Conservation (phyloP, 768 basidiomycete genomes). For the Agaricus sinodeliciosus region DNA sequence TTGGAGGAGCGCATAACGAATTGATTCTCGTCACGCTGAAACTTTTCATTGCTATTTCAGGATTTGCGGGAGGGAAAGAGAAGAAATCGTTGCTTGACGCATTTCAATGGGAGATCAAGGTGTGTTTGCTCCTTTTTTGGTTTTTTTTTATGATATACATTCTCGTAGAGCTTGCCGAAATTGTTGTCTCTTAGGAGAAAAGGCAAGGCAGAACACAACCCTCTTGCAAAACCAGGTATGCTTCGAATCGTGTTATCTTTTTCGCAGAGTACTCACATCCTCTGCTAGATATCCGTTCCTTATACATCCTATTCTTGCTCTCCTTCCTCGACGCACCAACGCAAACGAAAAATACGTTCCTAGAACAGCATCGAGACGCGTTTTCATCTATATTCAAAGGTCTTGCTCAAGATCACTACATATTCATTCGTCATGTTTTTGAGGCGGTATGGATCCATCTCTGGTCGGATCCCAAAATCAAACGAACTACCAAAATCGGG, state of each 20-base stretch:
- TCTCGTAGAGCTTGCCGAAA: conserved; percentile 52
- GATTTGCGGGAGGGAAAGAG: conserved; percentile 62
- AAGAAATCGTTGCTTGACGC: conserved; percentile 54
- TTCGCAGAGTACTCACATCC: neutral
- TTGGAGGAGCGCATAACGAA: conserved; percentile 58
- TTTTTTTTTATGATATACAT: neutral
- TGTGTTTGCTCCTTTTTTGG: conserved; percentile 18
- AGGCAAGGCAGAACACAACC: conserved; percentile 34
- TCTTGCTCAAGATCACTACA: conserved; percentile 57
- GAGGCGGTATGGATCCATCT: conserved; percentile 73
- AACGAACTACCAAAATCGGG: conserved; percentile 61
- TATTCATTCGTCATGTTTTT: conserved; percentile 54
- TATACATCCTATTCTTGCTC: conserved; percentile 66
- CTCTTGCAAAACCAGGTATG: conserved; percentile 53
- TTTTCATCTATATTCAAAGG: conserved; percentile 73
- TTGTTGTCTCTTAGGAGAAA: conserved; percentile 67
- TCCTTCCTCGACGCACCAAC: conserved; percentile 56
- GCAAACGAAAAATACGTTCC: conserved; percentile 53
- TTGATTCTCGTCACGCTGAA: conserved; percentile 61
- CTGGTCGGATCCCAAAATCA: conserved; percentile 70
- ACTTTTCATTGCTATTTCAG: conserved; percentile 53
- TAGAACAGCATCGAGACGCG: conserved; percentile 63
- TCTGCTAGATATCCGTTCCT: conserved; percentile 66
- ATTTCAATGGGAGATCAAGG: conserved; percentile 80
- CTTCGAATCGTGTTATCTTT: neutral